A percentile compares a stretch with the other conserved stretches of the same genome.
phyloP scores from a whole-genome alignment of 805 yeast species.

The Hanseniaspora meyeri region DNA sequence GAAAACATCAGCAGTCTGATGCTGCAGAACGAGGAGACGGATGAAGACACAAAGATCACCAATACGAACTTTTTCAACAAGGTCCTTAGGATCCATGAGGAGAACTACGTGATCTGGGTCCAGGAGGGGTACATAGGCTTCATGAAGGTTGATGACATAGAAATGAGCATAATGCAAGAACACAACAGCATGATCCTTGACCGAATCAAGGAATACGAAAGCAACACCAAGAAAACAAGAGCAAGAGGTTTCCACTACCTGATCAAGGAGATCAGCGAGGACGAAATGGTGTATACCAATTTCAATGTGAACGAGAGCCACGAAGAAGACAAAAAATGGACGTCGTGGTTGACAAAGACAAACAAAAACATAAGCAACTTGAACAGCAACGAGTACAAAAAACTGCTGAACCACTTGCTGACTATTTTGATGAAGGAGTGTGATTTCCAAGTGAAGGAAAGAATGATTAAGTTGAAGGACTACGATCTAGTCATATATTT shows the following conservation, averaged over 20 bases:
- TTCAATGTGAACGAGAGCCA: background rate
- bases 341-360: background rate
- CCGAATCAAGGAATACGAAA: background rate
- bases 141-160: background rate
- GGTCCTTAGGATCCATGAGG: background rate
- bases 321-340: background rate
- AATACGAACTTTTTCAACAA: background rate
- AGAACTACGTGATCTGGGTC: background rate
- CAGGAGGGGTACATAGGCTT: background rate
- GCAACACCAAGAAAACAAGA: background rate
- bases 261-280: background rate
- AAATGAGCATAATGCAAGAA: background rate
- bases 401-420: background rate
- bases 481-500: slow-evolving; percentile 9
- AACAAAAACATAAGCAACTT: background rate
- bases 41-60: background rate
- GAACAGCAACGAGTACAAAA: background rate
- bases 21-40: background rate
- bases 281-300: background rate
- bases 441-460: background rate
- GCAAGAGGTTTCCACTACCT: background rate
- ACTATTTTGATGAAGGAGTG: slow-evolving; percentile 6
- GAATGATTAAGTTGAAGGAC: slow-evolving; percentile 8
- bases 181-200: background rate
- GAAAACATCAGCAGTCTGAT: background rate